Conservation (phyloP, 192 early-diverging fungal genomes). For the Entomortierella chlamydospora region DNA sequence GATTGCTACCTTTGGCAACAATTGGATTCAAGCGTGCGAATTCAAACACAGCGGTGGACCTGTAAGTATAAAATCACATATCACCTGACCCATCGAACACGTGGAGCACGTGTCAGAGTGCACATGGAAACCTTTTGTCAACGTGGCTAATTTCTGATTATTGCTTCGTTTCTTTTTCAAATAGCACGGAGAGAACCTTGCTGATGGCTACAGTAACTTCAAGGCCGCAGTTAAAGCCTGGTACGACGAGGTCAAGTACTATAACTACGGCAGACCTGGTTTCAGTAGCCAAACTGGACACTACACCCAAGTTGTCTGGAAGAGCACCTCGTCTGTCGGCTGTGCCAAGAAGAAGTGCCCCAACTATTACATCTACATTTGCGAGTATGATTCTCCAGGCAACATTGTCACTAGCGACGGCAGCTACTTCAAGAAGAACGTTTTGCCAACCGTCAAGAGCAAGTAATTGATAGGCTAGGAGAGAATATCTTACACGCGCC, state of each 20-base stretch:
- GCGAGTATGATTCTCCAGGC: constrained; percentile 57
- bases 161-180: no score
- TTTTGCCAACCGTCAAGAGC: constrained; percentile 28
- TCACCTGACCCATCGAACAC: no score
- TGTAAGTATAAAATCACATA: constrained; percentile 3
- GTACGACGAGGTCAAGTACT: constrained; percentile 58
- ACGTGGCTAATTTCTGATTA: no score
- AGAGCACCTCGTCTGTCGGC: constrained; percentile 44
- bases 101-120: no score
- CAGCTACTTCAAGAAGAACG: constrained; percentile 46
- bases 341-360: constrained; percentile 52
- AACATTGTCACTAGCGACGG: constrained; percentile 34
- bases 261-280: constrained; percentile 59
- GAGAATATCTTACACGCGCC: background rate
- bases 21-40: constrained; percentile 50
- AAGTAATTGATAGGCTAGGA: constrained; percentile 2
- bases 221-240: constrained; percentile 48
- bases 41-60: constrained; percentile 56
- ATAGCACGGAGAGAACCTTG: constrained; percentile 60
- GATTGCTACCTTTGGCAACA: constrained; percentile 52
- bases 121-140: no score
- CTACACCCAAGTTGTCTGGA: constrained; percentile 61
- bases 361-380: constrained; percentile 53
- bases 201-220: constrained; percentile 53
- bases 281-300: constrained; percentile 55